Conservation (phyloP, 352 stramenopile genomes). For the Phytophthora chlamydospora region DNA sequence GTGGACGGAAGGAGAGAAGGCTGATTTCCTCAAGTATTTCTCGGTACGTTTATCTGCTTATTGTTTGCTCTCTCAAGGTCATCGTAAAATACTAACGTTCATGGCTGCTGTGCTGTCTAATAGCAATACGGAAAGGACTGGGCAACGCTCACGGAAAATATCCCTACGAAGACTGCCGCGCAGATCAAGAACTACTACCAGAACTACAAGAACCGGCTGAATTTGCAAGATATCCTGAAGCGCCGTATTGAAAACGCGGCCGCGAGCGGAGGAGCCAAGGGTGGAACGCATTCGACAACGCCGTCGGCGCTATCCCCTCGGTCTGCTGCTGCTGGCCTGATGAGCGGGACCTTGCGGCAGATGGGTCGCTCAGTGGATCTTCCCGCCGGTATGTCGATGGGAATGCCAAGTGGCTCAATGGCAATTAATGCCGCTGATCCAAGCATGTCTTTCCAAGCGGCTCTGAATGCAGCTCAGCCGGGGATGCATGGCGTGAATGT, state of each 20-base stretch:
- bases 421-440: constrained; percentile 25
- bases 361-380: constrained; percentile 29
- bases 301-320: constrained; percentile 34
- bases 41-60: constrained; percentile 51
- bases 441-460: constrained; percentile 43
- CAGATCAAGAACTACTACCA: constrained; percentile 95
- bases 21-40: constrained; percentile 90
- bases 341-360: constrained; percentile 37
- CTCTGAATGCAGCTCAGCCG: constrained; percentile 39
- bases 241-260: constrained; percentile 65
- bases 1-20: constrained; percentile 90
- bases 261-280: constrained; percentile 30
- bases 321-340: constrained; percentile 39
- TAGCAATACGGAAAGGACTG: constrained; percentile 90
- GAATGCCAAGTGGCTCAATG: constrained; percentile 34
- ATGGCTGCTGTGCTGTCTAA: constrained; percentile 26
- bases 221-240: constrained; percentile 89
- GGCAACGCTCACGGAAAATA: constrained; percentile 84
- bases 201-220: constrained; percentile 93
- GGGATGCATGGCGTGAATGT: constrained; percentile 37
- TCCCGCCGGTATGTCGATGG: constrained; percentile 20
- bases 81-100: constrained; percentile 2
- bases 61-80: not conserved
- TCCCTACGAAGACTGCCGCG: constrained; percentile 88
- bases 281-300: constrained; percentile 1